Evolutionary conservation across 1,284 basidiomycete genomes (phyloP).

Genomic region (Microbotryum scabiosae): DNA sequence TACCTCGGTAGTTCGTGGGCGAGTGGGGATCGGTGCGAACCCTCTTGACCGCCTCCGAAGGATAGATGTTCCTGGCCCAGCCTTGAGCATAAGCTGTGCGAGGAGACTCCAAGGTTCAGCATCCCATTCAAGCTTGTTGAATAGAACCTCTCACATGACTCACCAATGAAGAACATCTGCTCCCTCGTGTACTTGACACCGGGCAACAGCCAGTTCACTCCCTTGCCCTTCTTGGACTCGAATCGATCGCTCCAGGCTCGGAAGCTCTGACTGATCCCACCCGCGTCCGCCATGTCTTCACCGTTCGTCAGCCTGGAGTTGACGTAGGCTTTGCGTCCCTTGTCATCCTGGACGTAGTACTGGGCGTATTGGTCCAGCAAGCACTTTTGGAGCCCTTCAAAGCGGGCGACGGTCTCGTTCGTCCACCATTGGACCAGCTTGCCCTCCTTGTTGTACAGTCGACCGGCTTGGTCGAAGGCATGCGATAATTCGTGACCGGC

Average conservation of each 20-base stretch:
- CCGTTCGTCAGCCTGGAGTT: constrained; percentile 49
- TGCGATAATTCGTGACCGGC: constrained; percentile 87
- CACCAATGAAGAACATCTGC: constrained; percentile 41
- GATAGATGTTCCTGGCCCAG: constrained; percentile 65
- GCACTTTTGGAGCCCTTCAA: constrained; percentile 74
- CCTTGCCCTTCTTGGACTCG: constrained; percentile 29
- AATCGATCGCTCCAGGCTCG: constrained; percentile 39
- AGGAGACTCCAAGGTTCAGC: constrained; percentile 81
- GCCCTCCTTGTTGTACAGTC: constrained; percentile 51
- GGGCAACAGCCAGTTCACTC: constrained; percentile 37
- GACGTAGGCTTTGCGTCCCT: constrained; percentile 34
- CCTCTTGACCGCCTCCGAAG: constrained; percentile 61
- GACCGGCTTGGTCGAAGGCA: constrained; percentile 85
- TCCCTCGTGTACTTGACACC: constrained; percentile 38
- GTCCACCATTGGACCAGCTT: constrained; percentile 64
- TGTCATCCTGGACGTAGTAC: constrained; percentile 27
- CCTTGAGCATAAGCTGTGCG: constrained; percentile 73
- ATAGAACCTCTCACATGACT: constrained; percentile 5
- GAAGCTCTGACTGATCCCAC: constrained; percentile 40
- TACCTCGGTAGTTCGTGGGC: constrained; percentile 45
- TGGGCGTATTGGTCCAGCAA: constrained; percentile 78
- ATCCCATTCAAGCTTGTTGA: constrained; percentile 57
- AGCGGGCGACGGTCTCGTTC: constrained; percentile 72
- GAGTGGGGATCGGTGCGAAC: constrained; percentile 77
- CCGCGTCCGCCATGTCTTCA: constrained; percentile 62